A percentile compares a stretch with the other conserved stretches of the same genome.
phyloP scores from a whole-genome alignment of 2,329 filamentous ascomycete species.

The Xylaria sp. region DNA sequence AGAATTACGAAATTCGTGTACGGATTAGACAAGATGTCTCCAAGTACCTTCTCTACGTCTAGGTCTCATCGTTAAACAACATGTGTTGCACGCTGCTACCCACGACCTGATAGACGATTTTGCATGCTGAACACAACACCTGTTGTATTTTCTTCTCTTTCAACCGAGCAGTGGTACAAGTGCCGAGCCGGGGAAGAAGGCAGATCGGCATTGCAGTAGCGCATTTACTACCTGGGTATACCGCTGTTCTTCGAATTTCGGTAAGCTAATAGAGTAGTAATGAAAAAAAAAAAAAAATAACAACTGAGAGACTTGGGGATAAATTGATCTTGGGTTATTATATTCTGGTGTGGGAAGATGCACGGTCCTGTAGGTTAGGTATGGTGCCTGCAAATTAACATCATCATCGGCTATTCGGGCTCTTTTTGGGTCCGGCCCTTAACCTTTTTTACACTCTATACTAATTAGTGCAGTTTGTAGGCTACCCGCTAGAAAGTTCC shows the following conservation, averaged over 20 bases:
- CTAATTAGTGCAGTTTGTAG: not conserved
- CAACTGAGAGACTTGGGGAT: not conserved
- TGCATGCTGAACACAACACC: too few species aligned
- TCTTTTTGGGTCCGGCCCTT: not conserved
- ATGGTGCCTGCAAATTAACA: not conserved
- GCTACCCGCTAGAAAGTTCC: not conserved
- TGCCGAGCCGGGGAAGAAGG: constrained; percentile 32
- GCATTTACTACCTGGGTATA: not conserved
- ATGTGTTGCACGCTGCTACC: not conserved
- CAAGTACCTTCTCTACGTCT: too few species aligned
- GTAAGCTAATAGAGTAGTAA: constrained; percentile 10
- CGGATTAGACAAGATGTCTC: too few species aligned
- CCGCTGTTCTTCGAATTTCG: not conserved
- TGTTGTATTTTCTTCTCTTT: too few species aligned
- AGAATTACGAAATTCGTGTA: too few species aligned
- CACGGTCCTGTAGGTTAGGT: not conserved
- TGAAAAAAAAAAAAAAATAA: not conserved
- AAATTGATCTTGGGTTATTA: constrained; percentile 12
- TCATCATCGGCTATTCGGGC: constrained; percentile 10
- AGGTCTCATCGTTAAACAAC: too few species aligned
- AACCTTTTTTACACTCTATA: not conserved
- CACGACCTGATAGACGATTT: not conserved
- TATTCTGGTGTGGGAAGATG: not conserved
- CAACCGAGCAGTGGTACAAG: not conserved
- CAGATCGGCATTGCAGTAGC: constrained; percentile 26